Percentiles rank a stretch among this genome's conserved stretches.
Conservation (phyloP, 257 asterid species). For the Eucommia ulmoides region DNA sequence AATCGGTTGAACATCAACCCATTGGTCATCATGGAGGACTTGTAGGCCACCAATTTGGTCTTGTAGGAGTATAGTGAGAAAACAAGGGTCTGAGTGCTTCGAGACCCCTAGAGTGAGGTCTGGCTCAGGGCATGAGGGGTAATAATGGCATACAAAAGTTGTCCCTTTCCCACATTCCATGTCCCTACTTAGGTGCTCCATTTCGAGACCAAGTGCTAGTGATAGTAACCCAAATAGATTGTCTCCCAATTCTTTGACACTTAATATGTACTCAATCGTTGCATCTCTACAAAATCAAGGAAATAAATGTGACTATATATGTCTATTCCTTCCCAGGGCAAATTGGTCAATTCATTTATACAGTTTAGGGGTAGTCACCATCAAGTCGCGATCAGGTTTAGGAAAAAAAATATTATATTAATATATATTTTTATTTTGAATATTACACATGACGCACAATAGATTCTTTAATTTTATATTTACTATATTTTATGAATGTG, state of each 20-base stretch:
- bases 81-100: constrained; percentile 27
- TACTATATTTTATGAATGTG: too few relatives aligned
- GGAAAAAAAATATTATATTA: too few relatives aligned
- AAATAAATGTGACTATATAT: too few relatives aligned
- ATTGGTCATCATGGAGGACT: constrained; percentile 22
- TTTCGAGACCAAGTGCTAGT: constrained; percentile 23
- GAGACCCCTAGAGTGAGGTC: constrained; percentile 24
- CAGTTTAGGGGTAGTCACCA: too few relatives aligned
- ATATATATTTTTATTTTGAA: too few relatives aligned
- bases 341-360: too few relatives aligned
- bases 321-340: too few relatives aligned
- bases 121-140: constrained; percentile 43
- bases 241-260: constrained; percentile 14
- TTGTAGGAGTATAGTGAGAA: constrained; percentile 29
- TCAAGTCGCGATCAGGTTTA: too few relatives aligned
- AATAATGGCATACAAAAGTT: constrained; percentile 16
- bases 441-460: too few relatives aligned
- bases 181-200: constrained; percentile 5
- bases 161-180: constrained; percentile 23
- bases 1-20: constrained; percentile 34
- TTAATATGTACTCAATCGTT: constrained; percentile 18
- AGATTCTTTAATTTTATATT: too few relatives aligned
- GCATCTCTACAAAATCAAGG: constrained; percentile 18
- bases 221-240: constrained; percentile 21
- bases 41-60: constrained; percentile 38